Percentiles rank a stretch among this genome's conserved stretches.
These are phyloP conservation scores for Penicillium roqueforti DNA, from an alignment of 495 filamentous ascomycete species.

Conservation along the genomic window DNA sequence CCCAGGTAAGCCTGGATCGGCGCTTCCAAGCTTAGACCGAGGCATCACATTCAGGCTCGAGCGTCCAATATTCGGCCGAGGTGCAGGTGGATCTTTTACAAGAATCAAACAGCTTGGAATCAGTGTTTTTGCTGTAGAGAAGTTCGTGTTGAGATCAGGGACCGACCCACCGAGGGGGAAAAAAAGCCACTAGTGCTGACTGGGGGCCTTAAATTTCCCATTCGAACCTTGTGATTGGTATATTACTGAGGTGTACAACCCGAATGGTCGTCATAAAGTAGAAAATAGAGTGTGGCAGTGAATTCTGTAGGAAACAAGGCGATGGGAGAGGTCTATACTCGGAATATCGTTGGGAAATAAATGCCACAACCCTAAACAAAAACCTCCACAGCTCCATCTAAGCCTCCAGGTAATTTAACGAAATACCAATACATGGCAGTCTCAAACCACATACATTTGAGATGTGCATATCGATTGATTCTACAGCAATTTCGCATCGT, in stretches of 20 bases:
- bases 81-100: not conserved
- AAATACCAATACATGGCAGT: not conserved
- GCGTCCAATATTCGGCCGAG: not conserved
- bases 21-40: slow-evolving; percentile 2
- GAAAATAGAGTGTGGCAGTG: not conserved
- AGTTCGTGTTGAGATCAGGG: not conserved
- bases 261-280: not conserved
- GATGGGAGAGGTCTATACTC: not conserved
- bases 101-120: not conserved
- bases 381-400: not conserved
- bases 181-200: not conserved
- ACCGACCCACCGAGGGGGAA: not conserved
- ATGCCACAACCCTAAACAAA: not conserved
- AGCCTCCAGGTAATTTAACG: not conserved
- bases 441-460: not conserved
- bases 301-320: not conserved
- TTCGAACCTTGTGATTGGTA: not conserved
- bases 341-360: not conserved
- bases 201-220: not conserved
- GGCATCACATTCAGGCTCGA: slow-evolving; percentile 8
- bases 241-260: not conserved
- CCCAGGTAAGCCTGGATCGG: not conserved
- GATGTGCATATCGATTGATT: not conserved
- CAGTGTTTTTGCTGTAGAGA: not conserved
- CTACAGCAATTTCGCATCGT: not conserved